Base-by-base conservation (phyloP, 2,329 filamentous ascomycete genomes). In the Trichophyton verrucosum region DNA sequence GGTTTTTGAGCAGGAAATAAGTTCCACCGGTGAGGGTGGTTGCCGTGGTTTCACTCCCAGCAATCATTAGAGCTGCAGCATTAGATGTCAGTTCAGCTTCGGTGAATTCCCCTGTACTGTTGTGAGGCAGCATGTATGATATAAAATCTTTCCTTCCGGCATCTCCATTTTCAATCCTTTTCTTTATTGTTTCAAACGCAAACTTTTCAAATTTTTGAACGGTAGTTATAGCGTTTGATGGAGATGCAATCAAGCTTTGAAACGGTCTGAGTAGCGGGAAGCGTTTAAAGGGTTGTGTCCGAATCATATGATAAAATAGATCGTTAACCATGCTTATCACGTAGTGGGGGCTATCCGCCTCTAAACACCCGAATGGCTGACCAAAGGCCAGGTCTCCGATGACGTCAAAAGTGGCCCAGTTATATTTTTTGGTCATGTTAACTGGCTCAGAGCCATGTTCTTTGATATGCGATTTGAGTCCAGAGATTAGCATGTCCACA, bases 11-110 rank as follows among this genome's bases (percentile, higher is more conserved):
- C 0, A 77, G 66, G 51, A 66, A 66, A 13, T 69, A 78, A 0
- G 71, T 74, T 7, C 73, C 57, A 3, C 74, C 76, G 6, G 69
- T 71, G 0, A 78, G 65, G 6, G 74, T 58, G 0, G 72, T 76
- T 0, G 77, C 76, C 0, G 75, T 75, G 0, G 77, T 78, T 60
- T 80, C 77, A 20, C 73, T 74, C 1, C 76, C 77, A 1, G 76
- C 77, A 5, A 75, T 59, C 64, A 78, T 76, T 40, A 78, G 69
- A 0, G 75, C 30, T 1, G 64, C 62, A 0, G 71, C 66, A 58
- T 75, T 76, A 0, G 70, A 61, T 20, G 76, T 68, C 67, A 79
- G 75, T 55, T 79, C 74, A 0, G 51, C 61, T 24, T 65, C 58
- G 3, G 66, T 67, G 64, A 72, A 64, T 0, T 62, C 64, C 51